phyloP scores from a whole-genome alignment of 306 rosid genomes.

The Rosa lucieae region DNA sequence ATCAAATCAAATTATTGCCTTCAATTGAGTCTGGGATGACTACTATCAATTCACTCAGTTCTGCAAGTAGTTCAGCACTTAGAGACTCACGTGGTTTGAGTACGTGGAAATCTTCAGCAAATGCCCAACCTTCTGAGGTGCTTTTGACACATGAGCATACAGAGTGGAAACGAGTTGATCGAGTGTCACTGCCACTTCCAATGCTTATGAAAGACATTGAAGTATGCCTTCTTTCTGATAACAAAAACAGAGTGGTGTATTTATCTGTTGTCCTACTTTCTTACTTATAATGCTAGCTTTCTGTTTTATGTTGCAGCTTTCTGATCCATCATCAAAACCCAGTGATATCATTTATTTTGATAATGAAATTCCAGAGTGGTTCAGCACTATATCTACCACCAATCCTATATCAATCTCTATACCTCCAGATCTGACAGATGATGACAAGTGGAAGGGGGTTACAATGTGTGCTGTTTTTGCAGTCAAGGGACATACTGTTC shows the following conservation, averaged over 20 bases:
- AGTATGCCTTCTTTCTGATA: background rate
- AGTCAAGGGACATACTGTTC: background rate
- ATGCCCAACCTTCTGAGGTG: too few relatives aligned
- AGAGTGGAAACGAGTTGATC: background rate
- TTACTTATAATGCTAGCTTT: background rate
- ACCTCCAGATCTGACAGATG: background rate
- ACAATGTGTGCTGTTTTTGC: background rate
- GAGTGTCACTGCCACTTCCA: background rate
- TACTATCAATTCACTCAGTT: background rate
- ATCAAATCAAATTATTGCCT: background rate
- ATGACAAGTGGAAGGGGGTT: conserved; percentile 5
- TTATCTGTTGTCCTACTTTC: too few relatives aligned
- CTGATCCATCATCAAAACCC: background rate
- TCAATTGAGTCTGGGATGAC: background rate
- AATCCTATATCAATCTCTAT: background rate
- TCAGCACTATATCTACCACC: background rate
- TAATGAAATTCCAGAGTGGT: conserved; percentile 2
- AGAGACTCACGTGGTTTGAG: too few relatives aligned
- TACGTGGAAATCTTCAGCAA: too few relatives aligned
- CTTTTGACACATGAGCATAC: background rate
- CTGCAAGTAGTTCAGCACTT: background rate
- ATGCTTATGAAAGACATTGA: background rate
- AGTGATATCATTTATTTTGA: background rate
- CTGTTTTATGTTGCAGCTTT: background rate
- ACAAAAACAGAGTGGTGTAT: too few relatives aligned